phyloP scores from a whole-genome alignment of 345 rosid species.

The Microthlaspi erraticum region DNA sequence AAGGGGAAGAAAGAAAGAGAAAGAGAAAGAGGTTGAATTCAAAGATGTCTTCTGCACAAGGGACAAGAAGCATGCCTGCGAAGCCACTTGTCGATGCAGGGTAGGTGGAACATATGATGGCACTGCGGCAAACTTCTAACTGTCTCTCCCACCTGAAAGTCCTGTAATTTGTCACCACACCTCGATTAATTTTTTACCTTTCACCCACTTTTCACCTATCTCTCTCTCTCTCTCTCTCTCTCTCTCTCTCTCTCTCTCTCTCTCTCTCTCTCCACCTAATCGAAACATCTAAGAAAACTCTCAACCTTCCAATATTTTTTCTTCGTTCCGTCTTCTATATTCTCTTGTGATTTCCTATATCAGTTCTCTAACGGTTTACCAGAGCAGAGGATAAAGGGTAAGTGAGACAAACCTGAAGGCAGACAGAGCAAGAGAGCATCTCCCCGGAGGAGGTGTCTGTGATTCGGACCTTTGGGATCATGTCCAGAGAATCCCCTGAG shows the following conservation, averaged over 20 bases:
- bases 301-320: not conserved
- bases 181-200: not conserved
- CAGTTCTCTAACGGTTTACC: no score
- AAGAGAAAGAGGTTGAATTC: slow-evolving; percentile 23
- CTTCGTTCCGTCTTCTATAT: not conserved
- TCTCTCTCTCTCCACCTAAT: not conserved
- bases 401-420: slow-evolving; percentile 76
- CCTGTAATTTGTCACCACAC: slow-evolving; percentile 55
- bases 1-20: not conserved
- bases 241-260: not conserved
- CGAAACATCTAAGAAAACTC: slow-evolving; percentile 15
- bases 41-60: slow-evolving; percentile 90
- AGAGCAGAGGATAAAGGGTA: not conserved
- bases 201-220: slow-evolving; percentile 11
- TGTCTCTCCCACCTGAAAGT: slow-evolving; percentile 88
- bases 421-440: slow-evolving; percentile 79
- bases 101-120: slow-evolving; percentile 96
- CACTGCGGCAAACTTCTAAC: slow-evolving; percentile 95
- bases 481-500: slow-evolving; percentile 74
- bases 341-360: not conserved
- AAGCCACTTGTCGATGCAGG: slow-evolving; percentile 98
- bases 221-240: not conserved
- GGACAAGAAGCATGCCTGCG: slow-evolving; percentile 92
- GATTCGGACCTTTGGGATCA: slow-evolving; percentile 79
- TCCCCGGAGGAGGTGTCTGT: slow-evolving; percentile 77